Conservation (phyloP, 139 green algal species). For the Chlorella sp. region DNA sequence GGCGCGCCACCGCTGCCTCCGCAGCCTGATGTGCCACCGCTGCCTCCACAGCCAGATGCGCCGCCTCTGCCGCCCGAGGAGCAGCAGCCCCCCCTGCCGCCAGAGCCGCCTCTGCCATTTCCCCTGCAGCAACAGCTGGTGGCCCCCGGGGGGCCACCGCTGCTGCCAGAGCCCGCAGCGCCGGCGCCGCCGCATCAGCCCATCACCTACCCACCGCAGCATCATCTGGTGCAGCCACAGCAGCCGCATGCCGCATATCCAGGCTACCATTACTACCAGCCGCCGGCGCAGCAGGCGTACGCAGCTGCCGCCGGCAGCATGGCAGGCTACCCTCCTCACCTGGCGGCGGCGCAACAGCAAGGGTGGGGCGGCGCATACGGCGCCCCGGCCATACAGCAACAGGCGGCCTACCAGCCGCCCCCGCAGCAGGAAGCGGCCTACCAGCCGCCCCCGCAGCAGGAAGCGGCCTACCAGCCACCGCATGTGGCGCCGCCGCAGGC, state of each 20-base stretch:
- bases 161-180: no score
- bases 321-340: no score
- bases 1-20: neutral
- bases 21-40: neutral
- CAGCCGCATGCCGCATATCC: neutral
- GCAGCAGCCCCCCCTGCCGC: neutral
- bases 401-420: neutral
- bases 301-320: constrained; percentile 3
- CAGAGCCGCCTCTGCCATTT: neutral
- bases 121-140: constrained; percentile 4
- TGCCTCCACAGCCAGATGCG: neutral
- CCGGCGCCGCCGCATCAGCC: no score
- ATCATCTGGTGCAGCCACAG: neutral
- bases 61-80: neutral
- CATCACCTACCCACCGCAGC: no score
- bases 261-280: neutral
- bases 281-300: neutral
- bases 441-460: neutral
- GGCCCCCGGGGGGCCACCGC: no score
- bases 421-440: neutral
- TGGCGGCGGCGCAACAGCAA: neutral
- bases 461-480: neutral
- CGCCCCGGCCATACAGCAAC: neutral
- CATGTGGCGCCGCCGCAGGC: neutral
- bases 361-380: neutral